phyloP scores from a whole-genome alignment of 441 rosid species.

The Daphne laureola region DNA sequence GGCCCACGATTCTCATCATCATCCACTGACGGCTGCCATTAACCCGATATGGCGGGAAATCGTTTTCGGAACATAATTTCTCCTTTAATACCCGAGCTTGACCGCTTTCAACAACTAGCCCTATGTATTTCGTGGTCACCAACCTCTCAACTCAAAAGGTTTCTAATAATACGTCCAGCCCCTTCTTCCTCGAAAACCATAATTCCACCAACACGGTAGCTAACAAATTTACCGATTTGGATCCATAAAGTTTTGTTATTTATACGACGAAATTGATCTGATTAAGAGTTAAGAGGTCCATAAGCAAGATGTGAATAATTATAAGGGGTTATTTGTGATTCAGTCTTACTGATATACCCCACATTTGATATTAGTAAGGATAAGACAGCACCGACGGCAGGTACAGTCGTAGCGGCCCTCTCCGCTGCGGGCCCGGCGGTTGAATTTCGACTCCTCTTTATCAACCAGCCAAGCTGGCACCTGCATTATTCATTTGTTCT shows the following conservation, averaged over 20 bases:
- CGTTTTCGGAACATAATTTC: conserved; percentile 20
- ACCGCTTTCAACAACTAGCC: background rate
- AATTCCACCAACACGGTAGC: no score
- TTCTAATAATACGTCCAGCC: no score
- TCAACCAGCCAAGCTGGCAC: background rate
- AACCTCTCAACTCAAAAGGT: no score
- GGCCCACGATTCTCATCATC: background rate
- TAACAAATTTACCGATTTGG: no score
- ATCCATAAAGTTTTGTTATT: no score
- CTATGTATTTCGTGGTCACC: background rate
- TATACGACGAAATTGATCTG: background rate
- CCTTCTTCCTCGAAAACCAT: no score
- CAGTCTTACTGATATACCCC: background rate
- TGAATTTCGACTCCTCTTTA: conserved; percentile 18
- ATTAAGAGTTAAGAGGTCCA: background rate
- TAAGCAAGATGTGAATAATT: no score
- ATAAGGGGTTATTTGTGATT: background rate
- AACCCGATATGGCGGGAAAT: conserved; percentile 36
- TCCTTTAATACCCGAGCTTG: background rate
- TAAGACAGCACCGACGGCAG: conserved; percentile 47
- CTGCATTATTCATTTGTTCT: background rate
- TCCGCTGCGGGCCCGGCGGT: conserved; percentile 20
- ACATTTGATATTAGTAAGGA: conserved; percentile 8
- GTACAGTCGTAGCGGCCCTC: conserved; percentile 11
- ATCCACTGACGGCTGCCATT: conserved; percentile 15